phyloP scores from a whole-genome alignment of 148 eudicot genomes.

The Selenicereus undatus region DNA sequence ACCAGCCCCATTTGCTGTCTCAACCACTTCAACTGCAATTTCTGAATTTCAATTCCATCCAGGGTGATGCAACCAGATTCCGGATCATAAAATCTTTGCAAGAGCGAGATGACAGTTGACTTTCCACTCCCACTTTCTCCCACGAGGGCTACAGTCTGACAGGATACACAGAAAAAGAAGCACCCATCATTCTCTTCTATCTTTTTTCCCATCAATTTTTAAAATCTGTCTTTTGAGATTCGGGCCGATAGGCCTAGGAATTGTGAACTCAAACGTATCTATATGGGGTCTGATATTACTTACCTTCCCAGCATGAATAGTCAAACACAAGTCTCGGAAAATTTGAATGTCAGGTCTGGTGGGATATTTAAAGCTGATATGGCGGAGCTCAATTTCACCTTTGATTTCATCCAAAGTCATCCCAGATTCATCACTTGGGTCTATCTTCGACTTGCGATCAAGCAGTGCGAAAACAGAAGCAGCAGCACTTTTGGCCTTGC shows the following conservation, averaged over 20 bases:
- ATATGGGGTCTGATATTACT: not conserved
- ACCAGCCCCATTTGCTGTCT: conserved; percentile 75
- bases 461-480: conserved; percentile 49
- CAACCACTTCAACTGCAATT: conserved; percentile 54
- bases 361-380: conserved; percentile 56
- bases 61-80: conserved; percentile 46
- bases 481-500: conserved; percentile 49
- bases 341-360: conserved; percentile 51
- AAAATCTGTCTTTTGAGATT: not conserved
- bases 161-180: too few relatives aligned
- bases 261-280: not conserved
- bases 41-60: conserved; percentile 58
- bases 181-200: not conserved
- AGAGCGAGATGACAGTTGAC: conserved; percentile 58
- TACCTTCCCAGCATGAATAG: conserved; percentile 55
- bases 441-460: conserved; percentile 50
- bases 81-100: conserved; percentile 63
- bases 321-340: conserved; percentile 44
- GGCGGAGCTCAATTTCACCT: conserved; percentile 55
- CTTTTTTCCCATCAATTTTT: not conserved
- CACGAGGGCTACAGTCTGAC: conserved; percentile 58
- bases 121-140: conserved; percentile 80
- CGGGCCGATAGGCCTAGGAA: not conserved
- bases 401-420: conserved; percentile 37
- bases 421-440: conserved; percentile 54